These are phyloP conservation scores for Penicillium sp. DNA, from an alignment of 2,329 filamentous ascomycete genomes.

Conservation along the genomic window DNA sequence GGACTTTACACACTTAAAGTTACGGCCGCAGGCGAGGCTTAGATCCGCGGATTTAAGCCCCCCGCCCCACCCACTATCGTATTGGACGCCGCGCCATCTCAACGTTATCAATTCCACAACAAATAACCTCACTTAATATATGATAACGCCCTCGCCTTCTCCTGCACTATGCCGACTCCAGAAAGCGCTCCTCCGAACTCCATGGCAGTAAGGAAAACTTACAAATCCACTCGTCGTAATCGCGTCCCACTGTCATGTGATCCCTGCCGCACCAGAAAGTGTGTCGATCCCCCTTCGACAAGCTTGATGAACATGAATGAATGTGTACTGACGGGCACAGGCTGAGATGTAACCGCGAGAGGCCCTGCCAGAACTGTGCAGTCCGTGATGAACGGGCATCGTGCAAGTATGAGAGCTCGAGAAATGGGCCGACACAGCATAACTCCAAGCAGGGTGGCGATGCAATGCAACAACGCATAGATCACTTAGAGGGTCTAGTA, in stretches of 20 bases:
- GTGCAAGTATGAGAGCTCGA: conserved; percentile 65
- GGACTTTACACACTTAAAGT: no score
- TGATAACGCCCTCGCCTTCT: neutral
- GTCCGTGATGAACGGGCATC: conserved; percentile 72
- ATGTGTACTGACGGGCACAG: conserved; percentile 32
- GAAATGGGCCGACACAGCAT: conserved; percentile 43
- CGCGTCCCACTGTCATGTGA: conserved; percentile 87
- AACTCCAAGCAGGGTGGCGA: conserved; percentile 45
- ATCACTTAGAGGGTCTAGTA: conserved; percentile 86
- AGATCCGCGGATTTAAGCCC: neutral
- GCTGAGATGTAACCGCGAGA: conserved; percentile 87
- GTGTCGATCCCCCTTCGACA: conserved; percentile 35
- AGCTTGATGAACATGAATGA: neutral
- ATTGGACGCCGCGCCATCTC: neutral
- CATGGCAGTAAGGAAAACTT: neutral
- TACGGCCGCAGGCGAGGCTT: neutral
- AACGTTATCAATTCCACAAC: neutral
- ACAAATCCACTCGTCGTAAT: conserved; percentile 7
- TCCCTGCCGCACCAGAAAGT: conserved; percentile 90
- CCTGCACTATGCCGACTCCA: neutral
- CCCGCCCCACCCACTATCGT: neutral
- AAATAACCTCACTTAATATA: neutral
- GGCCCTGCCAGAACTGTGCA: conserved; percentile 90
- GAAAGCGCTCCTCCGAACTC: neutral
- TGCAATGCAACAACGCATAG: conserved; percentile 98